Base-by-base conservation (phyloP, 2,329 filamentous ascomycete species). In the Cordyceps militaris region DNA sequence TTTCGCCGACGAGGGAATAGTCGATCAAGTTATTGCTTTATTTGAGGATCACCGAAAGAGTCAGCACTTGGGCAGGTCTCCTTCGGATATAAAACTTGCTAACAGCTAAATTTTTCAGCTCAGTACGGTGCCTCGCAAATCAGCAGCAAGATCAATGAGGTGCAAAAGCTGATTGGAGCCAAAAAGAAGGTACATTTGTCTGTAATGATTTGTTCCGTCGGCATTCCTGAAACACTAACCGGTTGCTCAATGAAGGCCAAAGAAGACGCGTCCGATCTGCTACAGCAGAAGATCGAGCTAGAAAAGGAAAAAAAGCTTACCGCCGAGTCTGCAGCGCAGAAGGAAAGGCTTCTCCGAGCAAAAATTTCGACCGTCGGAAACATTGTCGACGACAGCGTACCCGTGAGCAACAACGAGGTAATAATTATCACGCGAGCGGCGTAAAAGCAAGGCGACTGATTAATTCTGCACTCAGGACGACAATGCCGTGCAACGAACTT, bases 1-100 rank as follows among this genome's bases (percentile, higher is more conserved):
- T 66, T 83, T 85, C 77, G 92, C 90, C 50, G 81, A 86, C 14
- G 89, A 91, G 67, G 88, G 91, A 69, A 79, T 87, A 49, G 93
- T 99, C 26, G 93, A 99, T 76, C 88, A 96, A 75, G 85, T 97
- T 60, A 94, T 97, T 70, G 81, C 80, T 23, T 77, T 95, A 69
- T 97, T 88, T 71, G 88, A 96, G 70, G 90, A 93, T 66, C 89
- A 93, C 74, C 84, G 89, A 66, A 85, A 80, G 75, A 90, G 85
- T 87, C 73, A 65, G 76, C 67, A 38, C 23, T 26, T 14, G 52
- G 24, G 10, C 9, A 9, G 23, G n/a, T 3, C 38, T 32, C 4
- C 49, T 43, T n/a, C 10, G 42, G 9, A 40, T 52, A 5, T 19
- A 14, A 10, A 11, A 14, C 19, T 8, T 24, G 32, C 47, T 56